Conservation (phyloP, 1,284 basidiomycete species). For the Boletellus sp. region DNA sequence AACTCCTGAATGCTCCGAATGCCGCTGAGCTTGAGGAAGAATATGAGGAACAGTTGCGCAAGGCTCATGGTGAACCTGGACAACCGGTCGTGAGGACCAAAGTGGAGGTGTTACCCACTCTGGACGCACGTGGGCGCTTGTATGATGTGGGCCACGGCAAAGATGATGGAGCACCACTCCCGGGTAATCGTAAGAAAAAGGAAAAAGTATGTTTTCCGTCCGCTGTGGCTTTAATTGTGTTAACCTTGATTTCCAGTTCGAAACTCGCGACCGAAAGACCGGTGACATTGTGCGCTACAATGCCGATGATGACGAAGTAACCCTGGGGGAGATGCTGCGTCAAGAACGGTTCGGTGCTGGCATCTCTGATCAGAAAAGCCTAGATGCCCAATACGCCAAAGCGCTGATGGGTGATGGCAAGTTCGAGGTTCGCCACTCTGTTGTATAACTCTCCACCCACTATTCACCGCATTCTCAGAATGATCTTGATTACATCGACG, state of each 20-base stretch:
- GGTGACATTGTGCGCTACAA: slow-evolving; percentile 84
- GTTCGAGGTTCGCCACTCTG: slow-evolving; percentile 60
- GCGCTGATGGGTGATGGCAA: slow-evolving; percentile 86
- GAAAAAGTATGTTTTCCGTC: slow-evolving; percentile 54
- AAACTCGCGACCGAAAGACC: slow-evolving; percentile 85
- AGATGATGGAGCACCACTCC: slow-evolving; percentile 44
- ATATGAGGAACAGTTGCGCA: slow-evolving; percentile 68
- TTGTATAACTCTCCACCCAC: background rate
- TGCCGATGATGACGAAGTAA: slow-evolving; percentile 84
- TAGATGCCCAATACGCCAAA: slow-evolving; percentile 86
- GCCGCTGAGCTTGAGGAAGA: slow-evolving; percentile 76
- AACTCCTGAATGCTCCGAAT: slow-evolving; percentile 74
- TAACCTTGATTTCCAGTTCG: slow-evolving; percentile 50
- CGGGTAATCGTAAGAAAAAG: slow-evolving; percentile 76
- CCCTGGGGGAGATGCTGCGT: slow-evolving; percentile 87
- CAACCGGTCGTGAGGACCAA: slow-evolving; percentile 50
- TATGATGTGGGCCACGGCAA: slow-evolving; percentile 86
- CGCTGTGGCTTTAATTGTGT: background rate
- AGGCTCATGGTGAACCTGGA: slow-evolving; percentile 45
- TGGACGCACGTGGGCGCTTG: slow-evolving; percentile 82
- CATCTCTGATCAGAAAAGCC: slow-evolving; percentile 83
- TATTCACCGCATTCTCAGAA: slow-evolving; percentile 42
- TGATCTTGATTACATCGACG: slow-evolving; percentile 92
- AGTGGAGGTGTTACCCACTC: slow-evolving; percentile 84
- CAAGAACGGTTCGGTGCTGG: slow-evolving; percentile 91